These are phyloP conservation scores for Tolypocladium cylindrosporum DNA, from an alignment of 2,329 filamentous ascomycete genomes.

Conservation along the genomic window DNA sequence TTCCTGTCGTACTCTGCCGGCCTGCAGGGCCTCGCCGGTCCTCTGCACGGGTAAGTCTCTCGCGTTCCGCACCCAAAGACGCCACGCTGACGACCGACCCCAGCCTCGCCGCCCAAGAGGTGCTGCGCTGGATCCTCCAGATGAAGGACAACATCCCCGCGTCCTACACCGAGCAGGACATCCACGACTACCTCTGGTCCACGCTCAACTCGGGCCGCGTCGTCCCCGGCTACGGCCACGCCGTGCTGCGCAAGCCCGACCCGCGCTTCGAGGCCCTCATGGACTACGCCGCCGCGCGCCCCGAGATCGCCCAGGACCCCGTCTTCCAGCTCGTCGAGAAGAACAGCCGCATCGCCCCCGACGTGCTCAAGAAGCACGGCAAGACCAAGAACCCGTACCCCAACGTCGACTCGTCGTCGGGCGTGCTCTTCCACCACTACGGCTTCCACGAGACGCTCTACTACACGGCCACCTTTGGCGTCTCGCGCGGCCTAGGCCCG, in stretches of 20 bases:
- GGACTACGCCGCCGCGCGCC: slow-evolving; percentile 81
- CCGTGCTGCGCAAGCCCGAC: slow-evolving; percentile 92
- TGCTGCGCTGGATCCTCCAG: slow-evolving; percentile 90
- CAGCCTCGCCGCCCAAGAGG: slow-evolving; percentile 87
- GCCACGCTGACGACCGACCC: not conserved
- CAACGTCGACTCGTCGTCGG: slow-evolving; percentile 89
- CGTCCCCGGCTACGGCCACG: slow-evolving; percentile 90
- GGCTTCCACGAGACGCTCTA: slow-evolving; percentile 96
- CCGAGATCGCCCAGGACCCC: slow-evolving; percentile 76
- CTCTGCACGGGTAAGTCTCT: slow-evolving; percentile 44
- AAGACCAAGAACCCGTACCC: slow-evolving; percentile 98
- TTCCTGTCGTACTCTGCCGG: slow-evolving; percentile 95
- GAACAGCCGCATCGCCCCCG: slow-evolving; percentile 85
- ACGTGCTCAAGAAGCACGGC: slow-evolving; percentile 86
- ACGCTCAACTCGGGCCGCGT: slow-evolving; percentile 91
- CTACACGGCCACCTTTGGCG: slow-evolving; percentile 69
- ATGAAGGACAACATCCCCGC: slow-evolving; percentile 85
- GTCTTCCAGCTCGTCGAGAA: slow-evolving; percentile 91
- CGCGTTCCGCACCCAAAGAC: not conserved
- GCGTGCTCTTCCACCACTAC: slow-evolving; percentile 95
- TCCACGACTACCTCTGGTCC: slow-evolving; percentile 83
- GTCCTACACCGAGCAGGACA: slow-evolving; percentile 68
- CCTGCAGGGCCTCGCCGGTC: slow-evolving; percentile 90
- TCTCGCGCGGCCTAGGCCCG: slow-evolving; percentile 67
- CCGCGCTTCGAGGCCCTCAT: slow-evolving; percentile 94